Base-by-base conservation (phyloP, 139 green algal genomes). In the Micractinium sp. region DNA sequence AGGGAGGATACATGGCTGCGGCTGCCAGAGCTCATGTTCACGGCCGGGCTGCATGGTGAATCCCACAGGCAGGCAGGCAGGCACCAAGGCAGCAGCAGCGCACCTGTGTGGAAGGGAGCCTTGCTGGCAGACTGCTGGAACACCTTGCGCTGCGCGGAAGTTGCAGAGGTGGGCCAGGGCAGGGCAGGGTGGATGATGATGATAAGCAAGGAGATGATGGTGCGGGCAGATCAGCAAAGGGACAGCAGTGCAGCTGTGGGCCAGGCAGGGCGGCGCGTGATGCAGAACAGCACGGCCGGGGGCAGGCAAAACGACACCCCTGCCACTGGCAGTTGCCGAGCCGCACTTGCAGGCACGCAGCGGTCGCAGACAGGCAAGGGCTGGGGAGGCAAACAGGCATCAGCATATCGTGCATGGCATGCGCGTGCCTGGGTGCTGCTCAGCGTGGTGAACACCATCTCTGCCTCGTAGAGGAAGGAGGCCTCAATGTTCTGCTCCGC, bases 381-480 rank as follows among this genome's bases (percentile, higher is more conserved):
- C 63, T 20, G 9, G 29, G 63, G 7, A 20, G 29, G 63, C 63
- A 18, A 73, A 3, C 63, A 23, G 63, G 63, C 7, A 14, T 5
- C 19, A 77, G 27, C 69, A 77, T 15, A 1, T 12, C 22, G 29
- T n/a, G 31, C 27, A 77, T 3, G 27, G 23, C 69, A 16, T 12
- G n/a, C 7, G 9, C 60, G 3, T n/a, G 67, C 81, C 53, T 95
- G 94, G 0, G 95, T 98, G 86, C 90, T 94, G 85, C 90, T 95
- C 69, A 98, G 92, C 36, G 95, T 99, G 61, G 95, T 95, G 90
- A 98, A 98, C 73, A 98, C 96, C 87, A 98, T 96, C 89, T 98
- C 95, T 20, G 96, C 96, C 56, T 94, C 91, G 29, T 87, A 77
- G 74, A 96, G 86, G 33, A 94, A 89, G 1, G 85, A 90, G 56